Conservation (phyloP, 805 yeast species). For the Cyberlindnera meyerae region DNA sequence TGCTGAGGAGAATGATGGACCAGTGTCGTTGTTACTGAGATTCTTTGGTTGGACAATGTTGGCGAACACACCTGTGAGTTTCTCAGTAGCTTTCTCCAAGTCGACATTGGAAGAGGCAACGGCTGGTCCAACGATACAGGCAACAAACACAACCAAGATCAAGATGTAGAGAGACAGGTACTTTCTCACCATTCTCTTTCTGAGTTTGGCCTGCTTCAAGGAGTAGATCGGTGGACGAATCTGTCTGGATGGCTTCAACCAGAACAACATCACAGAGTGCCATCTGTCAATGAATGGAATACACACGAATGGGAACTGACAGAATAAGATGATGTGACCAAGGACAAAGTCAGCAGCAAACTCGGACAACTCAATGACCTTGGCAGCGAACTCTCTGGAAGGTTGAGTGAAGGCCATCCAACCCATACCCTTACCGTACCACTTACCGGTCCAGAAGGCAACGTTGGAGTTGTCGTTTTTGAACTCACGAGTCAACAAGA, state of each 20-base stretch:
- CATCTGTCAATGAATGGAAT: slow-evolving; percentile 91
- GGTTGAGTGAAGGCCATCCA: slow-evolving; percentile 95
- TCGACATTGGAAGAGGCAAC: slow-evolving; percentile 61
- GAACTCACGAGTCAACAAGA: slow-evolving; percentile 88
- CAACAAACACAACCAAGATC: slow-evolving; percentile 65
- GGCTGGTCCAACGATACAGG: slow-evolving; percentile 87
- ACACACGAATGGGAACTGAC: slow-evolving; percentile 80
- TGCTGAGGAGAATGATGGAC: slow-evolving; percentile 35
- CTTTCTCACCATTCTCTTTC: slow-evolving; percentile 96
- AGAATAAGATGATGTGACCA: slow-evolving; percentile 84
- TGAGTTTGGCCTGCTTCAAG: slow-evolving; percentile 89
- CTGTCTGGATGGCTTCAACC: slow-evolving; percentile 96
- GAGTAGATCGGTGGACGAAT: slow-evolving; percentile 98
- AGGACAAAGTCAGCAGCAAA: slow-evolving; percentile 95
- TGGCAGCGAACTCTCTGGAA: slow-evolving; percentile 89
- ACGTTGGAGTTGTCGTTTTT: slow-evolving; percentile 92
- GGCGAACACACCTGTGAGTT: no score
- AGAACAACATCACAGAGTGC: slow-evolving; percentile 97
- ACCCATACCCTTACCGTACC: slow-evolving; percentile 95
- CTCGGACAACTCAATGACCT: slow-evolving; percentile 88
- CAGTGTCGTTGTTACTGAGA: slow-evolving; percentile 79
- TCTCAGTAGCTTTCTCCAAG: slow-evolving; percentile 12
- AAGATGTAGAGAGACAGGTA: slow-evolving; percentile 78
- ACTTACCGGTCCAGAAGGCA: slow-evolving; percentile 99
- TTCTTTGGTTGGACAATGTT: slow-evolving; percentile 82